Evolutionary conservation across 2,329 filamentous ascomycete species (phyloP).

Genomic region (Colletotrichum orchidophilum): DNA sequence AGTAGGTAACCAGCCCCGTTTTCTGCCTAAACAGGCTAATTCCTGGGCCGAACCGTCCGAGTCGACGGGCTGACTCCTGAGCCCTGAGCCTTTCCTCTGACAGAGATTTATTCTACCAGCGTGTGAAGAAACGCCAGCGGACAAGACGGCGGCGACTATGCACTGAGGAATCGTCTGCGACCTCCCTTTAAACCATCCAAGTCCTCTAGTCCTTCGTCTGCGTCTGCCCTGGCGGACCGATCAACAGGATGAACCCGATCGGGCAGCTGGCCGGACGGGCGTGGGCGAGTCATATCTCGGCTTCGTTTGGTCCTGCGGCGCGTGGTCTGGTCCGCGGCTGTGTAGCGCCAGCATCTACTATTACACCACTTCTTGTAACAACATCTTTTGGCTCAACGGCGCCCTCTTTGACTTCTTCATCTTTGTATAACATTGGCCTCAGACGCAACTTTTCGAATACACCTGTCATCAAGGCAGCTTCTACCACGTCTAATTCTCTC

Average conservation of each 20-base stretch:
- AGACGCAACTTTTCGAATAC: constrained; percentile 10
- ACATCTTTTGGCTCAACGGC: not conserved
- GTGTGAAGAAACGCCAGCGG: not conserved
- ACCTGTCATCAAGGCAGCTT: not conserved
- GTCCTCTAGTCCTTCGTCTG: not conserved
- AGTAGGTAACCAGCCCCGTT: constrained; percentile 13
- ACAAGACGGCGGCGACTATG: not conserved
- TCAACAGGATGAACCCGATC: constrained; percentile 28
- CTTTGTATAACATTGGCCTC: constrained; percentile 19
- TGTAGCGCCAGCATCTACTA: not conserved
- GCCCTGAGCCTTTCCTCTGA: not conserved
- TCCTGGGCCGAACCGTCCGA: constrained; percentile 13
- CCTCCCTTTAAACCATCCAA: constrained; percentile 13
- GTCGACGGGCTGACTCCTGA: constrained; percentile 8
- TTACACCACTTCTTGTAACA: not conserved
- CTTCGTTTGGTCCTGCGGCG: constrained; percentile 1
- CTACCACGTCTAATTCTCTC: not conserved
- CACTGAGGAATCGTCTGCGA: constrained; percentile 7
- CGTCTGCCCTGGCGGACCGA: not conserved
- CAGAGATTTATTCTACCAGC: constrained; percentile 21
- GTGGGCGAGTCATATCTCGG: constrained; percentile 23
- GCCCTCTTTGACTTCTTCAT: not conserved
- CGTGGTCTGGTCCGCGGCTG: constrained; percentile 6
- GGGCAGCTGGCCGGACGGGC: constrained; percentile 28
- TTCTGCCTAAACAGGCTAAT: constrained; percentile 18